Conservation (phyloP, 2,329 filamentous ascomycete genomes). For the Sclerotinia sclerotiorum region DNA sequence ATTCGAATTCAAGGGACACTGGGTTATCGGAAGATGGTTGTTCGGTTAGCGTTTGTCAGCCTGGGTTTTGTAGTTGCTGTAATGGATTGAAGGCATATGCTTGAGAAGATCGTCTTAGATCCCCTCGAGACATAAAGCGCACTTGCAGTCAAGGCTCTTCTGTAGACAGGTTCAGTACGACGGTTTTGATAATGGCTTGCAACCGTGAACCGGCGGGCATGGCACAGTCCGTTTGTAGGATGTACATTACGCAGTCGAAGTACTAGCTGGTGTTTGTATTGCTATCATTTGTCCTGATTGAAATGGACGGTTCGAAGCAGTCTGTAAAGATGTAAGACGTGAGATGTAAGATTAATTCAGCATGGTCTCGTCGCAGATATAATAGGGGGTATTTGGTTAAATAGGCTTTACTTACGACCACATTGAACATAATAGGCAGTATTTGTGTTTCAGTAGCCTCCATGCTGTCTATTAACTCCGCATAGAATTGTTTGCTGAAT, state of each 20-base stretch:
- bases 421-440: no score
- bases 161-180: background rate
- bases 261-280: background rate
- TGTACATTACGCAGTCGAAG: background rate
- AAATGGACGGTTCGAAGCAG: background rate
- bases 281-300: background rate
- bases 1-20: background rate
- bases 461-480: background rate
- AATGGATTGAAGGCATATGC: background rate
- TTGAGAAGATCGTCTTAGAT: background rate
- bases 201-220: background rate
- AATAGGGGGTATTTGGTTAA: background rate
- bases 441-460: background rate
- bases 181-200: background rate
- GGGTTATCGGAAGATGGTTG: background rate
- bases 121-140: background rate
- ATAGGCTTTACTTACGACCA: slow-evolving; percentile 2
- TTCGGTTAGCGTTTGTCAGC: background rate
- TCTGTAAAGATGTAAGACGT: background rate
- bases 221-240: background rate
- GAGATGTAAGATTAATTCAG: no score
- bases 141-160: background rate
- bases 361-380: background rate
- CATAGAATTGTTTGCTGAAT: background rate
- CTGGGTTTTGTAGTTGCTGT: background rate